Conservation (phyloP, 345 rosid genomes). For the Lenwebbia sp. region DNA sequence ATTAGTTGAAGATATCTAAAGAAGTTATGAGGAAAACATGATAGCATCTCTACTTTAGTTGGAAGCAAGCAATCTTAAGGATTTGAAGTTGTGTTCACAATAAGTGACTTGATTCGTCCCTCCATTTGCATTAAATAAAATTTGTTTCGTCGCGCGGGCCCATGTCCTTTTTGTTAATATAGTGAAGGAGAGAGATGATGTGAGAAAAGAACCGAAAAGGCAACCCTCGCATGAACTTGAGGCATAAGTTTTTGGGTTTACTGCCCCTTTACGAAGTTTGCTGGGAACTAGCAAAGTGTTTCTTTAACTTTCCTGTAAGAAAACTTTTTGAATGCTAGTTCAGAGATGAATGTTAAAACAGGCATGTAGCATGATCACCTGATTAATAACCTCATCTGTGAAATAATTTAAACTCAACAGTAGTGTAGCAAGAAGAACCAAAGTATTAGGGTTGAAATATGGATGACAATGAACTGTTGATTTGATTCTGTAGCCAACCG, state of each 20-base stretch:
- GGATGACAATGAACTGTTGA: not conserved
- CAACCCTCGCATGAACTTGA: not conserved
- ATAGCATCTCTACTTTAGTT: not conserved
- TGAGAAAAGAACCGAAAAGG: not conserved
- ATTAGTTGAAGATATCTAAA: not conserved
- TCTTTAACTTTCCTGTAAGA: not conserved
- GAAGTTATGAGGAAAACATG: not conserved
- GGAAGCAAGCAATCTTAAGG: not conserved
- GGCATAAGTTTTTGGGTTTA: not conserved
- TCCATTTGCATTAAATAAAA: not conserved
- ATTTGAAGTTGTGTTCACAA: not conserved
- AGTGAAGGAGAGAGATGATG: not conserved
- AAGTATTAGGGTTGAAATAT: not conserved
- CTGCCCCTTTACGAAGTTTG: not conserved
- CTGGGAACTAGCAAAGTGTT: not conserved
- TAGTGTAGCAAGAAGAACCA: not conserved
- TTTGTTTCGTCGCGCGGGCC: not conserved
- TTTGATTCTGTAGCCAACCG: not conserved
- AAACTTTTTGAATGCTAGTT: not conserved
- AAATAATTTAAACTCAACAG: not conserved
- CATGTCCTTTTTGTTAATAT: not conserved
- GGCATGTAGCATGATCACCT: not conserved
- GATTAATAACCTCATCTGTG: not conserved
- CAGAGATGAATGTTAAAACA: not conserved
- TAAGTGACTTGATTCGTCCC: not conserved